A percentile compares a stretch with the other conserved stretches of the same genome.
Evolutionary conservation across 768 basidiomycete genomes (phyloP).

Genomic region (Bullera alba): DNA sequence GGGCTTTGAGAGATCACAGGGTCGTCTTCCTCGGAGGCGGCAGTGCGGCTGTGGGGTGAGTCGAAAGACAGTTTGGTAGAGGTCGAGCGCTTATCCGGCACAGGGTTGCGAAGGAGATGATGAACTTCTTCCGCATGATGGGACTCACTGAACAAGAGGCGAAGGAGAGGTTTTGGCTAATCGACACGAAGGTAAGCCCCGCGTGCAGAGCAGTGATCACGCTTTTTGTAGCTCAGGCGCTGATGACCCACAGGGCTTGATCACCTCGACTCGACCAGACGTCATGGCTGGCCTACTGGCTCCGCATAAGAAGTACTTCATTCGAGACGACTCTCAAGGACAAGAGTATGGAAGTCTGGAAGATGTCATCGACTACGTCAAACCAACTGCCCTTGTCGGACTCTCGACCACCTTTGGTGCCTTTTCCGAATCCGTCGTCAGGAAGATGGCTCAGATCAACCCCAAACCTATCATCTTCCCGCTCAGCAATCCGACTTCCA

Average conservation of each 20-base stretch:
- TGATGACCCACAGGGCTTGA: slow-evolving; percentile 61
- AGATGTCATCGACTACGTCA: slow-evolving; percentile 70
- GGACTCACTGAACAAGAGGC: slow-evolving; percentile 74
- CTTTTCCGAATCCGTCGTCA: slow-evolving; percentile 65
- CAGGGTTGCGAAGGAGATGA: slow-evolving; percentile 72
- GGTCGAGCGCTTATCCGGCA: slow-evolving; percentile 2
- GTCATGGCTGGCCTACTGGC: slow-evolving; percentile 53
- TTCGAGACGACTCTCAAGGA: slow-evolving; percentile 70
- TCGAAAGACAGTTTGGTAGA: neutral
- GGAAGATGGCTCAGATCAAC: slow-evolving; percentile 71
- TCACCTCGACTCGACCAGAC: slow-evolving; percentile 65
- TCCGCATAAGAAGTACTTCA: slow-evolving; percentile 81
- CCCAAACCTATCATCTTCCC: slow-evolving; percentile 78
- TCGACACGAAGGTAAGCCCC: slow-evolving; percentile 56
- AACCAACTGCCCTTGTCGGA: slow-evolving; percentile 82
- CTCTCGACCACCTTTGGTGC: slow-evolving; percentile 79
- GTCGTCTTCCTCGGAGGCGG: slow-evolving; percentile 93
- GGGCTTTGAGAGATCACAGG: slow-evolving; percentile 63
- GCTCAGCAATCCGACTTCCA: slow-evolving; percentile 68
- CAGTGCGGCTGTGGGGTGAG: slow-evolving; percentile 68
- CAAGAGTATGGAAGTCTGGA: slow-evolving; percentile 66
- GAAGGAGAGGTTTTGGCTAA: slow-evolving; percentile 66
- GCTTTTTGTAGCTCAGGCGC: neutral
- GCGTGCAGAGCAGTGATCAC: no score
- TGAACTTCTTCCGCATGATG: slow-evolving; percentile 78